Evolutionary conservation across 2,329 filamentous ascomycete genomes (phyloP).

Genomic region (Amesomyces nigricolor): DNA sequence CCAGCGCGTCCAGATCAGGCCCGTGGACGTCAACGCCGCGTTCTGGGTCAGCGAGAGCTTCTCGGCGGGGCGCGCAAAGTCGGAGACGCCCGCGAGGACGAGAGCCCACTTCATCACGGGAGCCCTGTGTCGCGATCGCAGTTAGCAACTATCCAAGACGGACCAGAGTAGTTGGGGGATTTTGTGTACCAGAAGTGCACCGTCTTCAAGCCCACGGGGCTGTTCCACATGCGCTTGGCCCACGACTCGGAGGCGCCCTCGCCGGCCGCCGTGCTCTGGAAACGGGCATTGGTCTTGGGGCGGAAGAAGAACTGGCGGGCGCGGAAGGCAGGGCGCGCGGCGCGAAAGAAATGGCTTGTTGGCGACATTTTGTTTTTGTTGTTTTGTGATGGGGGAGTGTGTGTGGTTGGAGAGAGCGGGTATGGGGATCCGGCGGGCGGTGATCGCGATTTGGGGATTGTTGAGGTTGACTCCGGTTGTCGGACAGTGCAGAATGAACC

Average conservation of each 20-base stretch:
- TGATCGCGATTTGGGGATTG: background rate
- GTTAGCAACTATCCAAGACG: no score
- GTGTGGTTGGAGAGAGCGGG: background rate
- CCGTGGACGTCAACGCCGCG: constrained; percentile 80
- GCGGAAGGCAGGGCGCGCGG: constrained; percentile 51
- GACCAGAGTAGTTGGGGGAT: no score
- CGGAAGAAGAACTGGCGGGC: constrained; percentile 45
- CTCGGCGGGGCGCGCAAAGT: constrained; percentile 85
- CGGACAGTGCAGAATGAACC: constrained; percentile 1
- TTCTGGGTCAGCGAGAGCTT: constrained; percentile 94
- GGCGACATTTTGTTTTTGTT: constrained; percentile 22
- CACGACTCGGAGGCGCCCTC: constrained; percentile 44
- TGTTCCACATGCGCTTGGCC: constrained; percentile 79
- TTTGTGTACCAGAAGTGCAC: constrained; percentile 93
- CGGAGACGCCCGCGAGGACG: constrained; percentile 85
- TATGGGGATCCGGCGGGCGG: background rate
- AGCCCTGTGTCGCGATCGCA: constrained; percentile 53
- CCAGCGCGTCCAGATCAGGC: constrained; percentile 97
- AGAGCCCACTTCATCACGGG: constrained; percentile 96
- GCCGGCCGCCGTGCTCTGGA: constrained; percentile 58
- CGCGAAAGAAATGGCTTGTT: constrained; percentile 40
- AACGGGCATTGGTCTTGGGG: constrained; percentile 48
- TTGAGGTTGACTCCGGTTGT: constrained; percentile 10
- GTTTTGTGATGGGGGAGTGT: background rate
- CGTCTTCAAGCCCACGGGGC: constrained; percentile 78